Conservation (phyloP, 371 early-diverging fungal species). For the Phascolomyces articulosus region DNA sequence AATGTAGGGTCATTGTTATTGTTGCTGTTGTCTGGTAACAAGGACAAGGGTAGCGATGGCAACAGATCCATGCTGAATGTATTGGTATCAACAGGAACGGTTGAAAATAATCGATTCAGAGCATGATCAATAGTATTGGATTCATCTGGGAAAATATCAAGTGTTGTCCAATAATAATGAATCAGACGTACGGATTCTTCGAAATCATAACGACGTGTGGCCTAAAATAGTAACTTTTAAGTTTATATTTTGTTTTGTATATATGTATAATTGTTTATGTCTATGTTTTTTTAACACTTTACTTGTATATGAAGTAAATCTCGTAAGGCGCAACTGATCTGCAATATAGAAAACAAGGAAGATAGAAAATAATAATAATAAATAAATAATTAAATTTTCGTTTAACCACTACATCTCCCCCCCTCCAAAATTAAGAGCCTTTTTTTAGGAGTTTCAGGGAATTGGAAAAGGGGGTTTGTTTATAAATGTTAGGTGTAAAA, state of each 20-base stretch:
- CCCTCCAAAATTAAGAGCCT: neutral
- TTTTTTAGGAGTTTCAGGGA: conserved; percentile 6
- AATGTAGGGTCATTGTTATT: too few species aligned
- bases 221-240: conserved; percentile 10
- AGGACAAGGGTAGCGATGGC: neutral
- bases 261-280: neutral
- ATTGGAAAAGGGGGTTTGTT: conserved; percentile 1
- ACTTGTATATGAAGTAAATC: conserved; percentile 25
- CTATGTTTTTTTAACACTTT: neutral
- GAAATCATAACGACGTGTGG: conserved; percentile 12
- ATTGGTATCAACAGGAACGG: neutral
- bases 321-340: conserved; percentile 31
- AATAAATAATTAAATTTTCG: too few species aligned
- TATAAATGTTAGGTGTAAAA: neutral
- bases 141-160: conserved; percentile 10
- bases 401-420: too few species aligned
- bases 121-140: conserved; percentile 15
- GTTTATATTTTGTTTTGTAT: conserved; percentile 1
- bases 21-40: too few species aligned
- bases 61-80: neutral
- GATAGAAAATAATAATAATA: too few species aligned
- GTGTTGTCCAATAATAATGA: conserved; percentile 26
- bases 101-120: conserved; percentile 8
- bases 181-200: conserved; percentile 18
- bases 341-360: conserved; percentile 1